phyloP scores from a whole-genome alignment of 306 rosid genomes.

The Fragaria ananassa region DNA sequence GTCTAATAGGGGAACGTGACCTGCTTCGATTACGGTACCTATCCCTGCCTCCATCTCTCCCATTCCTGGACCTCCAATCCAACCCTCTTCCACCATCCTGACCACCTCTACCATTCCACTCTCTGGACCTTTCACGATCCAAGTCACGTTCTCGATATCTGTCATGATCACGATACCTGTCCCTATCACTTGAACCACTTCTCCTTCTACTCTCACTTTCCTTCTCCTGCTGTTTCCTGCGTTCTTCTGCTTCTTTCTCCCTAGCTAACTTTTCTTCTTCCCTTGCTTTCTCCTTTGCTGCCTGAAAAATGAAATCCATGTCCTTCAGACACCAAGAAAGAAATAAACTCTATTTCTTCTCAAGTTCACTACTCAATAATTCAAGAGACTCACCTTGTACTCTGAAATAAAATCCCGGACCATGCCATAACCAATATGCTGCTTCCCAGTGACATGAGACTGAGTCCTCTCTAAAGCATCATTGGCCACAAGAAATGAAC shows the following conservation, averaged over 20 bases:
- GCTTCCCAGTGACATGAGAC: constrained; percentile 96
- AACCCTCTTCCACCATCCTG: constrained; percentile 71
- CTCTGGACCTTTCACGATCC: constrained; percentile 72
- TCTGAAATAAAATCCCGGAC: constrained; percentile 87
- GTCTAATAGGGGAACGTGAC: constrained; percentile 85
- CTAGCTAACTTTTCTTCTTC: constrained; percentile 81
- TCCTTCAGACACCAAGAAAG: constrained; percentile 3
- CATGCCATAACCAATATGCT: constrained; percentile 99
- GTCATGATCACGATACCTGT: constrained; percentile 59
- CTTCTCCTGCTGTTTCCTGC: constrained; percentile 80
- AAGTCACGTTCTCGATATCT: constrained; percentile 68
- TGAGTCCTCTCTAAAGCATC: constrained; percentile 98
- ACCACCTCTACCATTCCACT: constrained; percentile 62
- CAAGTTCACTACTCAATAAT: background rate
- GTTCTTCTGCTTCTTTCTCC: constrained; percentile 87
- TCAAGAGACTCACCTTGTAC: constrained; percentile 57
- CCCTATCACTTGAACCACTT: constrained; percentile 77
- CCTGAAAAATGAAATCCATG: constrained; percentile 43
- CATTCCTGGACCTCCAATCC: constrained; percentile 74
- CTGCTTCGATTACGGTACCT: constrained; percentile 75
- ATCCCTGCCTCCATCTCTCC: constrained; percentile 81
- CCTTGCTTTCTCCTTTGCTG: constrained; percentile 70
- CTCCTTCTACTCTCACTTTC: constrained; percentile 60
- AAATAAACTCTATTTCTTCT: constrained; percentile 6
- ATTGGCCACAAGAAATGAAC: constrained; percentile 97